phyloP scores from a whole-genome alignment of 2,329 filamentous ascomycete species.

The Geoglossum cookeanum region DNA sequence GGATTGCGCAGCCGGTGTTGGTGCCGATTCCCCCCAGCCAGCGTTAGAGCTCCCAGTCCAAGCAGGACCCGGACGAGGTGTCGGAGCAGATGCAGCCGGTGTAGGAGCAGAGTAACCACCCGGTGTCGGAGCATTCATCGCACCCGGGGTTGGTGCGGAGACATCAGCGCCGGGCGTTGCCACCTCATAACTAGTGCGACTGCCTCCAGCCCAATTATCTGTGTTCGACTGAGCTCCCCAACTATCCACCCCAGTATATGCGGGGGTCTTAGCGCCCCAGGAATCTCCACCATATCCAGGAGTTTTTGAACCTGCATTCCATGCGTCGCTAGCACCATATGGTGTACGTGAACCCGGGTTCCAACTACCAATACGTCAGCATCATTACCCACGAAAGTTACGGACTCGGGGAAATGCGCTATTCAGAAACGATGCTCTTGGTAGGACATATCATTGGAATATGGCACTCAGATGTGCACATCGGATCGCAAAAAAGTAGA shows the following conservation, averaged over 20 bases:
- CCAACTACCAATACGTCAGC: constrained; percentile 26
- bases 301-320: constrained; percentile 45
- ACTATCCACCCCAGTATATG: constrained; percentile 25
- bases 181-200: constrained; percentile 41
- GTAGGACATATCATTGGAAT: no score
- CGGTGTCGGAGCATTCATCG: constrained; percentile 25
- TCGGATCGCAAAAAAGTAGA: no score
- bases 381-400: neutral
- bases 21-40: constrained; percentile 26
- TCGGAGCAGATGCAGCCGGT: constrained; percentile 16
- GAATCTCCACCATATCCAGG: constrained; percentile 42
- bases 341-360: constrained; percentile 59
- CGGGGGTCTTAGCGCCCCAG: constrained; percentile 64
- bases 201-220: constrained; percentile 13
- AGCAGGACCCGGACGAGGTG: neutral
- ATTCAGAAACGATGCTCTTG: no score
- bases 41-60: constrained; percentile 32
- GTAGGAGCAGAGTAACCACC: neutral
- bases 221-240: constrained; percentile 24
- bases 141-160: constrained; percentile 52
- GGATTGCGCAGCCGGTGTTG: constrained; percentile 8
- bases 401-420: neutral
- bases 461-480: no score
- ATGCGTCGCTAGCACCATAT: constrained; percentile 16
- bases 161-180: constrained; percentile 40